These are phyloP conservation scores for Lentinula boryana DNA, from an alignment of 768 basidiomycete genomes.

Conservation along the genomic window DNA sequence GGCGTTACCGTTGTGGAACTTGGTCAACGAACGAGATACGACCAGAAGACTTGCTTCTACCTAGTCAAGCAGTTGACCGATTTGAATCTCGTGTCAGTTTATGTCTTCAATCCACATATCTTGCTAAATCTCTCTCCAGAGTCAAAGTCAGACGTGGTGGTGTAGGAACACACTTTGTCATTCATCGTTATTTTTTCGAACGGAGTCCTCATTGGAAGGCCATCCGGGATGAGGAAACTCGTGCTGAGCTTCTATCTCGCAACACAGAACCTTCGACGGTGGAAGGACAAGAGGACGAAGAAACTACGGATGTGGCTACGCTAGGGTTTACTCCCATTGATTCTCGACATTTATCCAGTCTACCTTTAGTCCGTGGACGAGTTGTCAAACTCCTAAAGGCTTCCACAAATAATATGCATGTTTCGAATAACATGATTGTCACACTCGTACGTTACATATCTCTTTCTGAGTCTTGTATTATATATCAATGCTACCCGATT, in stretches of 20 bases:
- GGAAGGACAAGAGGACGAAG: conserved; percentile 25
- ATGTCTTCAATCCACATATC: not conserved
- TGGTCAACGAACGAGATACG: conserved; percentile 73
- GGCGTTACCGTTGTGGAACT: conserved; percentile 78
- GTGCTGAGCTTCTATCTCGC: conserved; percentile 29
- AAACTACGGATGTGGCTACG: conserved; percentile 13
- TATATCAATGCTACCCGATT: not conserved
- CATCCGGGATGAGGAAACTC: conserved; percentile 64
- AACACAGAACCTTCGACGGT: conserved; percentile 17
- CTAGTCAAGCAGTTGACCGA: conserved; percentile 71
- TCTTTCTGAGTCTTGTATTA: conserved; percentile 19
- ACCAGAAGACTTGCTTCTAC: conserved; percentile 88
- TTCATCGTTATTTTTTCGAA: conserved; percentile 84
- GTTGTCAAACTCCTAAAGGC: conserved; percentile 67
- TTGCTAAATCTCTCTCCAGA: conserved; percentile 25
- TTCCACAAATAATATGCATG: conserved; percentile 65
- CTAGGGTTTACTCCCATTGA: conserved; percentile 71
- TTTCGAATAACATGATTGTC: conserved; percentile 69
- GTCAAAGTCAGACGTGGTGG: conserved; percentile 76
- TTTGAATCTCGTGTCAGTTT: conserved; percentile 63
- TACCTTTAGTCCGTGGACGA: conserved; percentile 64
- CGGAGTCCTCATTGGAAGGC: conserved; percentile 70
- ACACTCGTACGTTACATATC: conserved; percentile 44
- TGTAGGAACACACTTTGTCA: conserved; percentile 68
- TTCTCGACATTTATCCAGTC: conserved; percentile 69